Conservation (phyloP, 176 grass and related monocot genomes). For the Oryza punctata region DNA sequence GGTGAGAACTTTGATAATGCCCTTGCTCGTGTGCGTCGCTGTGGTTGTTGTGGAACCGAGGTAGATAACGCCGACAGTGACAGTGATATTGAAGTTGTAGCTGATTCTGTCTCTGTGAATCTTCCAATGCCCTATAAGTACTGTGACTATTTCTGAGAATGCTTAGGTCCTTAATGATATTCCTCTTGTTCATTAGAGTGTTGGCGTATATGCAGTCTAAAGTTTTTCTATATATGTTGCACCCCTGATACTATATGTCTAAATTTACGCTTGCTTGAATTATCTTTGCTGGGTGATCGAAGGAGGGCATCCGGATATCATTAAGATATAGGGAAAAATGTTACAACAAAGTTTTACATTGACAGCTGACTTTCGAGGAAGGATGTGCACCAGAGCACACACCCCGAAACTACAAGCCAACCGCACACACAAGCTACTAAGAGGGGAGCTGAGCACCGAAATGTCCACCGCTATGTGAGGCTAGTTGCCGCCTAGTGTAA, state of each 20-base stretch:
- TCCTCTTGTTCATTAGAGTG: slow-evolving; percentile 13
- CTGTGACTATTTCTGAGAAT: slow-evolving; percentile 16
- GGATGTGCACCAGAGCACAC: no score
- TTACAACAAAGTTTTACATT: no score
- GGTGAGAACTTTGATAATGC: slow-evolving; percentile 82
- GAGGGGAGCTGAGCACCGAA: no score
- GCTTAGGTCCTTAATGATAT: slow-evolving; percentile 30
- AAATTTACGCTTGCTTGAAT: slow-evolving; percentile 5
- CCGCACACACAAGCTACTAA: no score
- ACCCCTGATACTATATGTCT: slow-evolving; percentile 3
- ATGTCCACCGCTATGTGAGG: no score
- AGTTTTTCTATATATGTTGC: slow-evolving; percentile 18
- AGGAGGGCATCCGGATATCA: no score
- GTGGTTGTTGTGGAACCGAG: slow-evolving; percentile 75
- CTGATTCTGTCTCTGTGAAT: slow-evolving; percentile 78
- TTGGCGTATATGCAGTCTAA: neutral
- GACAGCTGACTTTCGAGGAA: no score
- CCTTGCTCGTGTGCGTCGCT: slow-evolving; percentile 75
- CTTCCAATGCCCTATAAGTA: slow-evolving; percentile 92
- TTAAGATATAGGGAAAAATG: no score
- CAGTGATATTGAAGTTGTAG: slow-evolving; percentile 90
- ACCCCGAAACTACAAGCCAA: no score
- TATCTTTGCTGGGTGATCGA: no score
- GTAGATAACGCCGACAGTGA: slow-evolving; percentile 70
- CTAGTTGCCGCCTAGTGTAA: accelerated